A percentile compares a stretch with the other conserved stretches of the same genome.
Conservation (phyloP, 163 green algal genomes). For the Prototheca stagnorum region DNA sequence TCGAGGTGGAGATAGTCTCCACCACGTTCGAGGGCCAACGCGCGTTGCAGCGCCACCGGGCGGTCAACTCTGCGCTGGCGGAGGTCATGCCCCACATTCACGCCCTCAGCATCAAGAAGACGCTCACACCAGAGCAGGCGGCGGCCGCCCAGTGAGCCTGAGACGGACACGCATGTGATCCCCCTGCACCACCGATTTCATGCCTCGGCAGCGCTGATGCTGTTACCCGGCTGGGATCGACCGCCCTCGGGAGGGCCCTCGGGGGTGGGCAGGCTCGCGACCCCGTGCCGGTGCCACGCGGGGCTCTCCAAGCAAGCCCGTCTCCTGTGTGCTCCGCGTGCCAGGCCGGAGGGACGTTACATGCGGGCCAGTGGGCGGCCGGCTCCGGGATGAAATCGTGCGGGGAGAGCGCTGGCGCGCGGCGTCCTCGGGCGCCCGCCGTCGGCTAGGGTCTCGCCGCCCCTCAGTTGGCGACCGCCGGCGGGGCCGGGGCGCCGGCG, state of each 20-base stretch:
- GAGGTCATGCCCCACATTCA: constrained; percentile 9
- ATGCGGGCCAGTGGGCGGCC: no score
- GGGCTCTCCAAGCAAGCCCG: background rate
- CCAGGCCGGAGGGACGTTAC: no score
- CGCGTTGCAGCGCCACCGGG: constrained; percentile 16
- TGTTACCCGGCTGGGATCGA: no score
- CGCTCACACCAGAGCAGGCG: background rate
- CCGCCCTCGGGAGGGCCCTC: no score
- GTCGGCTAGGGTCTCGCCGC: no score
- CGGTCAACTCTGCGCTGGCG: constrained; percentile 15
- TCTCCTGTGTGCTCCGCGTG: background rate
- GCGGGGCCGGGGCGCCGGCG: no score
- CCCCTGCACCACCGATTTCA: background rate
- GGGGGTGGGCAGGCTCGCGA: no score
- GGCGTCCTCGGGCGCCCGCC: no score
- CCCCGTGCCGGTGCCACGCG: no score
- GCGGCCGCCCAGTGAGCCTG: background rate
- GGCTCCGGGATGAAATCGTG: no score
- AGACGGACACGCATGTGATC: background rate
- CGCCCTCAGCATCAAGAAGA: constrained; percentile 1
- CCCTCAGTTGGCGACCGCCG: no score
- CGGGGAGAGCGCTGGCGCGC: no score
- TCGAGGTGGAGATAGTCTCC: constrained; percentile 12
- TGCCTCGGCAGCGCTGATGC: background rate
- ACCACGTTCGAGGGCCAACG: constrained; percentile 10